Evolutionary conservation across 306 rosid species (phyloP), one percentile per base, ranked within the genome.

Genomic region (Aeschynomene evenia): DNA sequence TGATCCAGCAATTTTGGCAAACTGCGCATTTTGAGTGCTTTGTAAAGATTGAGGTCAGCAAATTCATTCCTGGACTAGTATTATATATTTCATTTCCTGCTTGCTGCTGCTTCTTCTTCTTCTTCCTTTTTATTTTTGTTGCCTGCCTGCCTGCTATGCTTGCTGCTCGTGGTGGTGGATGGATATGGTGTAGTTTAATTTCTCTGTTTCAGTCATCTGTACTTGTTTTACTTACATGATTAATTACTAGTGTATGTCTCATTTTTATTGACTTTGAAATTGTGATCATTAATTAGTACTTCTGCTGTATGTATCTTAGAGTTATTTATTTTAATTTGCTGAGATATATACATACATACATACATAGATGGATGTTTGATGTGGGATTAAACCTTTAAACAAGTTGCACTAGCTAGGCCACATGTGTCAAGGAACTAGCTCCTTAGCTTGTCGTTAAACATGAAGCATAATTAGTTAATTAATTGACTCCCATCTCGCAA

Each of bases 31-130:
- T 55, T 55, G 23, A 58, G 42, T 31, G 45, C 12, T 50, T 23
- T 31, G 22, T 43, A 23, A 9, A 45, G n/a, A 18, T 60, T 63
- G 73, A 87, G 93, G 90, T 86, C 68, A 87, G 90, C 59, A 74
- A 62, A 70, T 77, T 58, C 76, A 23, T 70, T n/a, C n/a, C n/a
- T n/a, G n/a, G n/a, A n/a, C n/a, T n/a, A n/a, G 81, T 67, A 74
- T 55, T 80, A 43, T 7, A 28, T 34, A 60, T n/a, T 8, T 28
- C 16, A 39, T 20, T 18, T 76, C 24, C 31, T 20, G 4, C 14
- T 16, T 0, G 37, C 34, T 45, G 5, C 0, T 19, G 12, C 26
- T 6, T 1, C 33, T 46, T 9, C 18, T 56, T 28, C 40, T 54
- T 60, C 52, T 54, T 4, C 39, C 55, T 15, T 10, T 66, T n/a